Conservation (phyloP, 768 basidiomycete genomes). For the Paxillus ammoniavirescens region DNA sequence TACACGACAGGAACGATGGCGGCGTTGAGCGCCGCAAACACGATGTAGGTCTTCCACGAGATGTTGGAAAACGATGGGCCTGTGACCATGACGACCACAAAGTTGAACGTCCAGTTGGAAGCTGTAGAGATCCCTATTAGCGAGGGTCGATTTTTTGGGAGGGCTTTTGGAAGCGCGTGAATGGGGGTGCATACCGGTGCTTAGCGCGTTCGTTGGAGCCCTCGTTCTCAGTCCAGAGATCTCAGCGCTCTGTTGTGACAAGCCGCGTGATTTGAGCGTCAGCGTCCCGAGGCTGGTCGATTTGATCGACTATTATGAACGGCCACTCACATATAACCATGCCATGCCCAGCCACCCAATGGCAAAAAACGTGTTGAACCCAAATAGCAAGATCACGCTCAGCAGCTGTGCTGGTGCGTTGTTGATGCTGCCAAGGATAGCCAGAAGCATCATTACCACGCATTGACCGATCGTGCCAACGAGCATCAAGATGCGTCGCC, state of each 20-base stretch:
- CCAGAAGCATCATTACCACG: conserved; percentile 29
- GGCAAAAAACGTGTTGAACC: conserved; percentile 38
- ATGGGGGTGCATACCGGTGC: conserved; percentile 14
- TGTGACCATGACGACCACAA: conserved; percentile 10
- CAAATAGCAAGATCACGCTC: conserved; percentile 27
- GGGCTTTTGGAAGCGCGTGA: neutral
- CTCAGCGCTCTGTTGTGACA: conserved; percentile 25
- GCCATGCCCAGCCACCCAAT: conserved; percentile 38
- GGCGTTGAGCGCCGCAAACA: conserved; percentile 7
- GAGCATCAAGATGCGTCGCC: conserved; percentile 46
- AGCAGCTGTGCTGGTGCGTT: conserved; percentile 22
- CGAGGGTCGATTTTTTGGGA: neutral
- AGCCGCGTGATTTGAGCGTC: neutral
- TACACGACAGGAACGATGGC: conserved; percentile 5
- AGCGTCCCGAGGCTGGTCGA: neutral
- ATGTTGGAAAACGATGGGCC: conserved; percentile 10
- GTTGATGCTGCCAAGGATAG: conserved; percentile 20
- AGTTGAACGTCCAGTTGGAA: conserved; percentile 12
- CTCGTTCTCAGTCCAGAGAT: conserved; percentile 28
- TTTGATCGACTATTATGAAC: neutral
- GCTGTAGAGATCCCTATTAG: neutral
- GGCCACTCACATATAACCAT: conserved; percentile 27
- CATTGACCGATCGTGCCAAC: conserved; percentile 40
- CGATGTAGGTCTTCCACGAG: conserved; percentile 8
- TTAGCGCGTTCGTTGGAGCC: conserved; percentile 30